Percentiles rank a stretch among this genome's conserved stretches.
Evolutionary conservation across 805 yeast species (phyloP).

Genomic region (Candida maltosa): DNA sequence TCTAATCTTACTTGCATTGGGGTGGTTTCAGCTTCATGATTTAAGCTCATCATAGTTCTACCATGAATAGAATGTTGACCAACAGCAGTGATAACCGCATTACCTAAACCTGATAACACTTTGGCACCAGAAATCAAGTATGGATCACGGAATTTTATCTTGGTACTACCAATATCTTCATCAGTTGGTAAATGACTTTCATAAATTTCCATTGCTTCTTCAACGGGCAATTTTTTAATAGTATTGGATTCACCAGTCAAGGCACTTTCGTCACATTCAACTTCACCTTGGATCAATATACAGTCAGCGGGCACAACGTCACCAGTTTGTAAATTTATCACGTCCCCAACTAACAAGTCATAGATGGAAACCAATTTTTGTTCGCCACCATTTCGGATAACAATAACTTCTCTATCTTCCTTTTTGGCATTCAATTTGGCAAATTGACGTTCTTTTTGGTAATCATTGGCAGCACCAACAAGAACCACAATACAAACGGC

Average conservation of each 20-base stretch:
- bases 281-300: slow-evolving; percentile 64
- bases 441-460: slow-evolving; percentile 93
- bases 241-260: slow-evolving; percentile 93
- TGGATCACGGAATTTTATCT: slow-evolving; percentile 60
- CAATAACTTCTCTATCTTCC: slow-evolving; percentile 76
- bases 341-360: slow-evolving; percentile 83
- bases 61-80: slow-evolving; percentile 91
- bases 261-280: slow-evolving; percentile 89
- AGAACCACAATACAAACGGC: slow-evolving; percentile 88
- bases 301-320: slow-evolving; percentile 92
- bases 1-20: slow-evolving; percentile 85
- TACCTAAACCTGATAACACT: slow-evolving; percentile 81
- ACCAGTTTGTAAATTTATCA: slow-evolving; percentile 83
- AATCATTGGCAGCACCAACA: slow-evolving; percentile 95
- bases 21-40: slow-evolving; percentile 75
- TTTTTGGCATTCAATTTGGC: slow-evolving; percentile 83
- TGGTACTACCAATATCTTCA: slow-evolving; percentile 42
- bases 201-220: slow-evolving; percentile 31
- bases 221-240: slow-evolving; percentile 63
- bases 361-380: slow-evolving; percentile 67
- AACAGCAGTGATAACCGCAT: slow-evolving; percentile 83
- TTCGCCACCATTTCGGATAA: slow-evolving; percentile 67
- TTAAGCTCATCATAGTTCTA: slow-evolving; percentile 78
- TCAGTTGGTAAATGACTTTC: slow-evolving; percentile 20
- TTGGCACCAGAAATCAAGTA: slow-evolving; percentile 90